Percentiles rank a stretch among this genome's conserved stretches.
Conservation (phyloP, 345 rosid genomes). For the Stellera chamaejasme region DNA sequence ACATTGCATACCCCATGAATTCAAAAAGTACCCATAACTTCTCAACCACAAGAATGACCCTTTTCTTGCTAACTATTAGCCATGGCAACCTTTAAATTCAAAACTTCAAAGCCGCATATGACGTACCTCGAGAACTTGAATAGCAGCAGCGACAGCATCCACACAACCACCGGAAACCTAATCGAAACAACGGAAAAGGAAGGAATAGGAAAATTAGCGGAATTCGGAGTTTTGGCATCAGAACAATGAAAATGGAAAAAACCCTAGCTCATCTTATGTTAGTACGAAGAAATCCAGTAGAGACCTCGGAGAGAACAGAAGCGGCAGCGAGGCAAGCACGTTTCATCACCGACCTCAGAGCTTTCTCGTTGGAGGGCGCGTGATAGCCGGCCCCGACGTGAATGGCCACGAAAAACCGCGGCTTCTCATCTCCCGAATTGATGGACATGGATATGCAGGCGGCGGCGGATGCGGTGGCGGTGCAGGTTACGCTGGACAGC, state of each 20-base stretch:
- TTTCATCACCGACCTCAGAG: slow-evolving; percentile 74
- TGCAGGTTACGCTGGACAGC: too few species aligned
- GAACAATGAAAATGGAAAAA: too few species aligned
- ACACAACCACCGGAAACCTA: slow-evolving; percentile 60
- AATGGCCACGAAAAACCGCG: slow-evolving; percentile 83
- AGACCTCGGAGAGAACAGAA: slow-evolving; percentile 68
- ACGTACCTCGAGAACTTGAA: slow-evolving; percentile 81
- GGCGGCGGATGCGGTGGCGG: too few species aligned
- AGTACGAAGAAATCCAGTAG: neutral
- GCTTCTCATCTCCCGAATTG: slow-evolving; percentile 28
- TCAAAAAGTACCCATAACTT: neutral
- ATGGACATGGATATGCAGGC: slow-evolving; percentile 18
- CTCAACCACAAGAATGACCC: too few species aligned
- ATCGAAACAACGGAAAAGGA: slow-evolving; percentile 5
- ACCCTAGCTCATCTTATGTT: too few species aligned
- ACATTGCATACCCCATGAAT: neutral
- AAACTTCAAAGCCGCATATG: neutral
- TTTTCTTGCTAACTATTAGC: neutral
- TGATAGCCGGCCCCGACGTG: slow-evolving; percentile 97
- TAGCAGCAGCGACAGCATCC: slow-evolving; percentile 84
- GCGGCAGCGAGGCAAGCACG: slow-evolving; percentile 91
- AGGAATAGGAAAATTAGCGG: slow-evolving; percentile 1
- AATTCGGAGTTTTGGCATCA: too few species aligned
- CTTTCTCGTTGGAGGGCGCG: slow-evolving; percentile 61
- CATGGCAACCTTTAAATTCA: neutral